These are phyloP conservation scores for Coemansia sp. DNA, from an alignment of 192 early-diverging fungal genomes.

Conservation along the genomic window DNA sequence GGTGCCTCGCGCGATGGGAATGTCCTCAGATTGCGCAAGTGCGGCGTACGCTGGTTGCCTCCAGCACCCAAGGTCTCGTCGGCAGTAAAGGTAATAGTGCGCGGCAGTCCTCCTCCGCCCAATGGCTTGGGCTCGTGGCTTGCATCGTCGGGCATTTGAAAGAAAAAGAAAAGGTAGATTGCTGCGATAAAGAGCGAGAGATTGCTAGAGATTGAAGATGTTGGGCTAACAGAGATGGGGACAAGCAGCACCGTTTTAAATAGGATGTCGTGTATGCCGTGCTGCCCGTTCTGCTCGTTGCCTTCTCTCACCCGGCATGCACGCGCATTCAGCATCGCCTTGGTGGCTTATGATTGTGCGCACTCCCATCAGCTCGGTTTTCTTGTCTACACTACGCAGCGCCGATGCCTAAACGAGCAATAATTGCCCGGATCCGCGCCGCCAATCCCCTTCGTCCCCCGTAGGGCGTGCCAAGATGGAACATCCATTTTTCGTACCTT, in stretches of 20 bases:
- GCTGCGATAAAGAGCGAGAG: neutral
- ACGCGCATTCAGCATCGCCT: neutral
- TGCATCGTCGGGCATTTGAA: constrained; percentile 7
- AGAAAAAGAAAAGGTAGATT: neutral
- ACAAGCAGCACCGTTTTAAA: neutral
- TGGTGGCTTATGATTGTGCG: neutral
- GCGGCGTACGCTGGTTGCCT: constrained; percentile 4
- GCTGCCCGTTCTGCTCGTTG: neutral
- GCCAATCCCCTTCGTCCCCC: neutral
- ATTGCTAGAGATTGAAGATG: neutral
- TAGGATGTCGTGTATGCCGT: neutral
- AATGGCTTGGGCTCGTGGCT: constrained; percentile 1
- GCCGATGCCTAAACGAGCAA: neutral
- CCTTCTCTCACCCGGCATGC: neutral
- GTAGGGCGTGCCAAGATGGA: neutral
- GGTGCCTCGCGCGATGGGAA: constrained; percentile 10
- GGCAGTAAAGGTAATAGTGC: constrained; percentile 23
- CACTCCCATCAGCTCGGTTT: neutral
- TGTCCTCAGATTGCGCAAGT: constrained; percentile 6
- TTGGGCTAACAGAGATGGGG: neutral
- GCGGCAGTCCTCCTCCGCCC: constrained; percentile 6
- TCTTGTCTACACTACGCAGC: neutral
- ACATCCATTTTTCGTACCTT: neutral
- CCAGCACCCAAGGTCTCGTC: constrained; percentile 7
- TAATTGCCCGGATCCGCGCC: neutral